phyloP scores from a whole-genome alignment of 2,329 filamentous ascomycete species.

The Botrytis byssoidea region DNA sequence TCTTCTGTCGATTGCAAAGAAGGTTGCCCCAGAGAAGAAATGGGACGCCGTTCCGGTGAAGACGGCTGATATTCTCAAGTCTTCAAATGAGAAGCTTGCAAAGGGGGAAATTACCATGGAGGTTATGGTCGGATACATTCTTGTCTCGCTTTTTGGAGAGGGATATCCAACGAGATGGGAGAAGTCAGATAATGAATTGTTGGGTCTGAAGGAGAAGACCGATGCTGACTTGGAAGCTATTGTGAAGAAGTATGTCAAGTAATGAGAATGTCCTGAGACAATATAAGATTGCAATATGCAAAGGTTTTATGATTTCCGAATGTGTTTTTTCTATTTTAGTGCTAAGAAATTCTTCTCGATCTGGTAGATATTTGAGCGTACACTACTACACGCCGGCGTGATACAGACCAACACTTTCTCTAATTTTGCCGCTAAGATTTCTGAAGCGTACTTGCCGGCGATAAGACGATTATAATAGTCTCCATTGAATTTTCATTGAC shows the following conservation, averaged over 20 bases:
- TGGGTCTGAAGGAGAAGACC: constrained; percentile 44
- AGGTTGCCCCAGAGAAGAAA: constrained; percentile 36
- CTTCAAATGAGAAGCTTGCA: constrained; percentile 28
- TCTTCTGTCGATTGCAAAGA: constrained; percentile 40
- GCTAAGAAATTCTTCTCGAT: neutral
- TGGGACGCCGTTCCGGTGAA: constrained; percentile 31
- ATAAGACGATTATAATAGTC: neutral
- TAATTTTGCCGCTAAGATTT: neutral
- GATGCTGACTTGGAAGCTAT: constrained; percentile 44
- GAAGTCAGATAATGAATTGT: constrained; percentile 43
- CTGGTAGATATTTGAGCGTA: neutral
- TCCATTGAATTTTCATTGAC: neutral
- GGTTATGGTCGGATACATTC: constrained; percentile 41
- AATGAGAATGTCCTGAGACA: neutral
- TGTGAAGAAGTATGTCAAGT: constrained; percentile 23
- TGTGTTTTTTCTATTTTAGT: too few relatives aligned
- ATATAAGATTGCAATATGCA: neutral
- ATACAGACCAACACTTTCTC: neutral
- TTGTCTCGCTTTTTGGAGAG: constrained; percentile 38
- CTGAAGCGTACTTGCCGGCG: neutral
- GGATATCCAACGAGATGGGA: constrained; percentile 40
- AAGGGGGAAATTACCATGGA: constrained; percentile 35
- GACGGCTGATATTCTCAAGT: constrained; percentile 25
- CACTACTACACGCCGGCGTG: neutral
- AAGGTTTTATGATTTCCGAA: too few relatives aligned